Base-by-base conservation (phyloP, 495 filamentous ascomycete genomes). In the Bathelium albidoporum region DNA sequence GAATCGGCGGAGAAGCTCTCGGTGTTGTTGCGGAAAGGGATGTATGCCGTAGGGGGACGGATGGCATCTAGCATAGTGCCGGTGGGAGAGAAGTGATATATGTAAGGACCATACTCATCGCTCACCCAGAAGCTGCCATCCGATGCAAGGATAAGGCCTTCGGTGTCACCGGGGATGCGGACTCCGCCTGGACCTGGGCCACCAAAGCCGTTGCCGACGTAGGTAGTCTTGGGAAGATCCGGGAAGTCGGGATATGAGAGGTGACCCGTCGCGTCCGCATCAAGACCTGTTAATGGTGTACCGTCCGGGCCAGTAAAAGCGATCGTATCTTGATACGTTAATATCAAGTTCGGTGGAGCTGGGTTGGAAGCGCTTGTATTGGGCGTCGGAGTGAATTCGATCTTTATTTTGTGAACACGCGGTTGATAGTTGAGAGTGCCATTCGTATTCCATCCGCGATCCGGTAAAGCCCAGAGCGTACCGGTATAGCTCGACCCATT, bases 31-130 rank as follows among this genome's bases (percentile, higher is more conserved):
- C 89, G 81, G 10, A 80, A 74, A 1, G 88, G 89, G 28, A 94
- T 81, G 55, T 85, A 78, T 9, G 88, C 86, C 36, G 82, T 74
- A 0, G 86, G 87, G 0, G 89, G 88, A 32, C 81, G 81, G 61
- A 92, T 86, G 2, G 88, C 88, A 1, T 74, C 71, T 14, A 81
- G 69, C 82, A 94, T 85, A 49, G 74, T 77, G 31, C 89, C 89
- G 0, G 68, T 67, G 10, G 65, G 55, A 64, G 77, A 74, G 77
- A 91, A 92, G 11, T 85, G 79, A 77, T 86, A 91, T 26, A 90
- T 75, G 65, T 85, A 91, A 0, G 87, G 88, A 2, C 89, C 89
- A 70, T 92, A 92, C 71, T 94, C 89, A 70, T 92, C 89, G 39
- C 80, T 84, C 34, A 92, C 76, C 87, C 87, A 92, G 78, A 91